These are phyloP conservation scores for Physaria fendleri DNA, from an alignment of 345 rosid species.

Conservation along the genomic window DNA sequence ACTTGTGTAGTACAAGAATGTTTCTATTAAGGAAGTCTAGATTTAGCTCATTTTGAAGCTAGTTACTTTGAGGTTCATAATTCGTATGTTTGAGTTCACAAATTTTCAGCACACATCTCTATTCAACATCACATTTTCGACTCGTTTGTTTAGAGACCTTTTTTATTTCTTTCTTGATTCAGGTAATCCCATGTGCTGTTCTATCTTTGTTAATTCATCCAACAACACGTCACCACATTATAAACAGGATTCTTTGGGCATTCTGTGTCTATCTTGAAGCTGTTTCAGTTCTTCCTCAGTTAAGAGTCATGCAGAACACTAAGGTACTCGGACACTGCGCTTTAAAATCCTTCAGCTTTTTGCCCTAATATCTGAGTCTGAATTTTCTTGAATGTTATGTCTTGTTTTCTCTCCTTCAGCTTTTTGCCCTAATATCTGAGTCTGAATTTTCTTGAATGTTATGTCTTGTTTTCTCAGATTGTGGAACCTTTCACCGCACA, in stretches of 20 bases:
- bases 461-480: constrained; percentile 38
- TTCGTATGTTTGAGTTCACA: not conserved
- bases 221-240: constrained; percentile 52
- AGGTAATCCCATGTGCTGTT: constrained; percentile 72
- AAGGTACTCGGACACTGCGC: constrained; percentile 40
- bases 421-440: not conserved
- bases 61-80: not conserved
- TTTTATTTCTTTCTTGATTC: constrained; percentile 5
- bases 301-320: constrained; percentile 86
- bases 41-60: not conserved
- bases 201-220: constrained; percentile 69
- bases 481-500: constrained; percentile 93
- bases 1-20: not conserved
- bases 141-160: not conserved
- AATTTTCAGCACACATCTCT: not conserved
- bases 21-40: not conserved
- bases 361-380: not conserved
- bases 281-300: constrained; percentile 80
- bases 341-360: not conserved
- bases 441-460: constrained; percentile 6
- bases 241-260: constrained; percentile 79
- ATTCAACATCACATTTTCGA: not conserved
- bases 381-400: constrained; percentile 5
- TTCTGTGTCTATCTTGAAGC: constrained; percentile 94
- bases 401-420: constrained; percentile 8